Conservation (phyloP, 2,329 filamentous ascomycete species). For the Xylariomycetidae sp. region DNA sequence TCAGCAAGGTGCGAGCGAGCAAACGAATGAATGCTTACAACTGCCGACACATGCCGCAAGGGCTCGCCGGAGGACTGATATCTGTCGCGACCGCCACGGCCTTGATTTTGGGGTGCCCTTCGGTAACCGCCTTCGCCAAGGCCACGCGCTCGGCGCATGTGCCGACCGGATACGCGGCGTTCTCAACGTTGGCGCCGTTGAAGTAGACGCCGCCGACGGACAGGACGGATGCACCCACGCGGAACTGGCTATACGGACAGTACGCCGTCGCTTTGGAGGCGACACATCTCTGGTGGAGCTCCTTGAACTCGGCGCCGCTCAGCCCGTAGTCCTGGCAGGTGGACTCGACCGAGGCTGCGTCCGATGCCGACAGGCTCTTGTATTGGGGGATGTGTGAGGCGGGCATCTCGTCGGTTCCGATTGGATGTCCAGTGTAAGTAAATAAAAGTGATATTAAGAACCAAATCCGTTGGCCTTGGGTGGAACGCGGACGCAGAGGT, state of each 20-base stretch:
- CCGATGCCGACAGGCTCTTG: conserved; percentile 21
- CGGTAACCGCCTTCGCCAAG: conserved; percentile 70
- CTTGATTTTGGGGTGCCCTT: conserved; percentile 56
- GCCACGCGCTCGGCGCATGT: conserved; percentile 94
- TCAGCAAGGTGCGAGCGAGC: no score
- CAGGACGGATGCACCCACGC: conserved; percentile 79
- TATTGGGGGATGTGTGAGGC: no score
- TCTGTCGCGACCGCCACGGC: conserved; percentile 86
- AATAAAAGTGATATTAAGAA: no score
- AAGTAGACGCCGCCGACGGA: conserved; percentile 47
- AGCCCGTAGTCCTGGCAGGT: conserved; percentile 44
- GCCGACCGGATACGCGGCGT: conserved; percentile 88
- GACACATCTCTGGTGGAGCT: conserved; percentile 57
- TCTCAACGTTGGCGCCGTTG: conserved; percentile 85
- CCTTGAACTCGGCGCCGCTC: conserved; percentile 57
- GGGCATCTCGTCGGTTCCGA: no score
- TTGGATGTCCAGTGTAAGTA: no score
- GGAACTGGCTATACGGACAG: conserved; percentile 91
- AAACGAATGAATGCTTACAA: conserved; percentile 56
- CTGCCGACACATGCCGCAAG: conserved; percentile 95
- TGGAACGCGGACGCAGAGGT: no score
- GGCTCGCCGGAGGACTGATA: conserved; percentile 62
- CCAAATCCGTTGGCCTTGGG: no score
- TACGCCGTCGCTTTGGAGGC: conserved; percentile 77
- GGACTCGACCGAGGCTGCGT: conserved; percentile 20